phyloP scores from a whole-genome alignment of 108 stramenopile genomes.

The Nitzschia sp. region DNA sequence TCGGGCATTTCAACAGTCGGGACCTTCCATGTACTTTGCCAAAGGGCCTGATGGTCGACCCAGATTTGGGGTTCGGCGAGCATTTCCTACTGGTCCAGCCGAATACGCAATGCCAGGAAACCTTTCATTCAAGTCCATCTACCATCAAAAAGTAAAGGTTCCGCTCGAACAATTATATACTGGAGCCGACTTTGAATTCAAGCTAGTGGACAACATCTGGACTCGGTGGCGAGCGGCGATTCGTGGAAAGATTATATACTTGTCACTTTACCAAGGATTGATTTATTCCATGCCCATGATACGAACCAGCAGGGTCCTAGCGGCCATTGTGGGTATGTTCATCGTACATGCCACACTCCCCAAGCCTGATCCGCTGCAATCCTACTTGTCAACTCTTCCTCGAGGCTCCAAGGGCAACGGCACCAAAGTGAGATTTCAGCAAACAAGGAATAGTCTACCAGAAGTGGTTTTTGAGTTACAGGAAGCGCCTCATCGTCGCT shows the following conservation, averaged over 20 bases:
- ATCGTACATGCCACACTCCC: slow-evolving; percentile 56
- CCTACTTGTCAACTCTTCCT: slow-evolving; percentile 32
- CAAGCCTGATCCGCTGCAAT: slow-evolving; percentile 27
- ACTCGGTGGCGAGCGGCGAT: slow-evolving; percentile 45
- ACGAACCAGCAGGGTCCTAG: slow-evolving; percentile 45
- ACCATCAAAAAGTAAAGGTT: slow-evolving; percentile 57
- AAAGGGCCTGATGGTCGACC: slow-evolving; percentile 8
- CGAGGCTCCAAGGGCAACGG: slow-evolving; percentile 59
- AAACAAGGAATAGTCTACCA: slow-evolving; percentile 7
- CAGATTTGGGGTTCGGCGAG: slow-evolving; percentile 17
- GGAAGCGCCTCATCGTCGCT: slow-evolving; percentile 53
- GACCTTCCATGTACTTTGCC: slow-evolving; percentile 15
- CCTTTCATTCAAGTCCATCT: slow-evolving; percentile 48
- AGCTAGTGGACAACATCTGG: slow-evolving; percentile 45
- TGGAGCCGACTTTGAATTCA: slow-evolving; percentile 40
- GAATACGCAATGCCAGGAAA: neutral
- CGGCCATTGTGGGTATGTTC: slow-evolving; percentile 32
- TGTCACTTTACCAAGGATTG: slow-evolving; percentile 37
- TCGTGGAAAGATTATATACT: slow-evolving; percentile 44
- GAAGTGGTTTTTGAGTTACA: slow-evolving; percentile 72
- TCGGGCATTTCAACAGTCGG: slow-evolving; percentile 10
- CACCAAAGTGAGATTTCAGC: slow-evolving; percentile 50
- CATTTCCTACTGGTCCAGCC: slow-evolving; percentile 2
- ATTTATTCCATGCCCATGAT: slow-evolving; percentile 42
- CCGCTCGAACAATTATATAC: slow-evolving; percentile 60